Percentiles rank a stretch among this genome's conserved stretches.
Evolutionary conservation across 139 green algal genomes (phyloP).

Genomic region (Chlorella sp.): DNA sequence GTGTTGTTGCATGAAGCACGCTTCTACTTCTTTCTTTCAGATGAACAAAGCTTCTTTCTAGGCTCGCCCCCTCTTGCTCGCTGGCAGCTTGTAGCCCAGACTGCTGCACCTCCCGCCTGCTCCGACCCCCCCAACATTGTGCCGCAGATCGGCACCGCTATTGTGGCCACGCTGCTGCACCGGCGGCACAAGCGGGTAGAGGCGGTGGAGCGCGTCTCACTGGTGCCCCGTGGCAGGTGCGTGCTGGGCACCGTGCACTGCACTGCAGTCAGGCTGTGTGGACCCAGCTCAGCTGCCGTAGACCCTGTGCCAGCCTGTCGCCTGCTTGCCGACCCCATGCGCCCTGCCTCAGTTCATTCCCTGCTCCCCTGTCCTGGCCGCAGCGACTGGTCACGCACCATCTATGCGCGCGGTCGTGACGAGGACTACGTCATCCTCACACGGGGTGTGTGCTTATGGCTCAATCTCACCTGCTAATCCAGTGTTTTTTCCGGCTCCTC

Average conservation of each 20-base stretch:
- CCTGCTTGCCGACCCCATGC: neutral
- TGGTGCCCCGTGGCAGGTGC: constrained; percentile 65
- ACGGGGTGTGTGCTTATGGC: neutral
- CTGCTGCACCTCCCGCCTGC: neutral
- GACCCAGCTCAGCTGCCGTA: too few relatives aligned
- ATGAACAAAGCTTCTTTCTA: too few relatives aligned
- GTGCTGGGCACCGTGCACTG: neutral
- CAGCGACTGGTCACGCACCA: constrained; percentile 66
- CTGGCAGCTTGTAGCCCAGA: too few relatives aligned
- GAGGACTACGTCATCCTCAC: constrained; percentile 87
- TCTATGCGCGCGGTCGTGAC: constrained; percentile 74
- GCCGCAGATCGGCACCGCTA: constrained; percentile 61
- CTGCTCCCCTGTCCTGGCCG: neutral
- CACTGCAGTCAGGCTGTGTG: too few relatives aligned
- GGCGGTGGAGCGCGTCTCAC: constrained; percentile 77
- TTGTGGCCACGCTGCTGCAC: constrained; percentile 78
- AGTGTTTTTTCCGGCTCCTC: too few relatives aligned
- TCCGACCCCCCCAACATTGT: too few relatives aligned
- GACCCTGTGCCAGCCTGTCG: neutral
- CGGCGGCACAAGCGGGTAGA: constrained; percentile 56
- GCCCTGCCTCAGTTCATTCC: neutral
- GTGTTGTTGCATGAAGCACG: neutral
- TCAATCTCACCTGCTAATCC: too few relatives aligned
- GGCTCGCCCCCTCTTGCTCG: too few relatives aligned
- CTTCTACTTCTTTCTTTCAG: too few relatives aligned